A percentile compares a stretch with the other conserved stretches of the same genome.
phyloP scores from a whole-genome alignment of 257 asterid species.

The Ophiorrhiza pumila region DNA sequence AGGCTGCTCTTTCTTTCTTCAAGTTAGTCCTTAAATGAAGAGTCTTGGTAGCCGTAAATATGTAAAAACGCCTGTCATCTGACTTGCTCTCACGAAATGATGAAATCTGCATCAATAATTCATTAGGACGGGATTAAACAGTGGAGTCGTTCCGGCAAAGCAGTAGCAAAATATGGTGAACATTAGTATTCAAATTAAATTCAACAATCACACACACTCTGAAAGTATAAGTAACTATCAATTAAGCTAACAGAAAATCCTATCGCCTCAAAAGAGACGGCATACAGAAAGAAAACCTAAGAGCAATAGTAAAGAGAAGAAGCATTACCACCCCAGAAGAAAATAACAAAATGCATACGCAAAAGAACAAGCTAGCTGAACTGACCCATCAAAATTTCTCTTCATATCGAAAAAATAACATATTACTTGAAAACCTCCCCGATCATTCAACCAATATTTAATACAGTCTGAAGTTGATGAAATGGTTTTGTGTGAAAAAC shows the following conservation, averaged over 20 bases:
- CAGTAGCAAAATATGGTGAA: too few relatives aligned
- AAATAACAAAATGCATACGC: slow-evolving; percentile 14
- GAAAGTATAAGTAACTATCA: neutral
- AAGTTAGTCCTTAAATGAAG: slow-evolving; percentile 84
- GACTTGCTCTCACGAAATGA: slow-evolving; percentile 94
- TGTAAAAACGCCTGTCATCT: slow-evolving; percentile 80
- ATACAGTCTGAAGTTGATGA: neutral
- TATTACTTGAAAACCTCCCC: neutral
- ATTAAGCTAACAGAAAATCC: neutral
- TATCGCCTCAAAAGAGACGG: neutral
- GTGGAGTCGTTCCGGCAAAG: slow-evolving; percentile 2
- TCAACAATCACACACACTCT: neutral
- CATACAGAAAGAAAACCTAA: neutral
- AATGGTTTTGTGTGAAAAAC: neutral
- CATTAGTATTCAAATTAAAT: neutral
- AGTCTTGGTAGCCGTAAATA: slow-evolving; percentile 86
- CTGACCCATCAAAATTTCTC: neutral
- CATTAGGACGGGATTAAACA: neutral
- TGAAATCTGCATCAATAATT: slow-evolving; percentile 56
- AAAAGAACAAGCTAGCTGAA: slow-evolving; percentile 3
- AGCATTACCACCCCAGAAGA: neutral
- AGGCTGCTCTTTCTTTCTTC: slow-evolving; percentile 72
- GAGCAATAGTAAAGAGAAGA: slow-evolving; percentile 1
- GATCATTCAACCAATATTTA: neutral
- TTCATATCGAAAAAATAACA: neutral